Evolutionary conservation across 148 eudicot species (phyloP).

Genomic region (Polygonum maritimum): DNA sequence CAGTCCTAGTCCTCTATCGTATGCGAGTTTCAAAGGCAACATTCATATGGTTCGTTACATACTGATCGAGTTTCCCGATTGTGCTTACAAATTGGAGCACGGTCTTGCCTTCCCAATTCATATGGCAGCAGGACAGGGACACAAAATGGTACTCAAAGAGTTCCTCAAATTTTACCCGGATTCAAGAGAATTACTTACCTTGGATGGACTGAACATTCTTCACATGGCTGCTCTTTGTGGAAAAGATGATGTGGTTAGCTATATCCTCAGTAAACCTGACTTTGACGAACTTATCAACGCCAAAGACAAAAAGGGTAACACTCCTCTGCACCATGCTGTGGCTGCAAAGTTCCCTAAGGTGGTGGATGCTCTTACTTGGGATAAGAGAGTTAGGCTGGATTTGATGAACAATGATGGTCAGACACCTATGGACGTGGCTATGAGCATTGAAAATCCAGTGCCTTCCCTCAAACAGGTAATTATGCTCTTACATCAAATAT

Average conservation of each 20-base stretch:
- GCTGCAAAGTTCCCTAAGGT: constrained; percentile 13
- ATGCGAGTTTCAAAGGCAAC: not conserved
- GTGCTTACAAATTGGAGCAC: constrained; percentile 7
- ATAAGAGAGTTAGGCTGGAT: constrained; percentile 14
- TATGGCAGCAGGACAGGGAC: constrained; percentile 17
- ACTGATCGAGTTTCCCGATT: not conserved
- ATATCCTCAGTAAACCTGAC: constrained; percentile 12
- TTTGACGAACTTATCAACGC: constrained; percentile 15
- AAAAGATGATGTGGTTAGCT: constrained; percentile 13
- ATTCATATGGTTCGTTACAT: constrained; percentile 8
- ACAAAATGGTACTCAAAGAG: constrained; percentile 1
- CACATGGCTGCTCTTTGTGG: constrained; percentile 17
- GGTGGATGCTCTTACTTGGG: constrained; percentile 19
- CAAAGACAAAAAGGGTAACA: constrained; percentile 17
- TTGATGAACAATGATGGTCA: constrained; percentile 13
- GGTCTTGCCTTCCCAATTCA: constrained; percentile 19
- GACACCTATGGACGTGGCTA: constrained; percentile 24
- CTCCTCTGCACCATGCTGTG: constrained; percentile 23
- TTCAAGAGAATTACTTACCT: constrained; percentile 11
- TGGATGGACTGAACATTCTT: constrained; percentile 5
- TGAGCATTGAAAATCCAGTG: not conserved
- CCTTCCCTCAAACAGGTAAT: constrained; percentile 12
- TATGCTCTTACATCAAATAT: not conserved
- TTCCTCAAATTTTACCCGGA: constrained; percentile 11
- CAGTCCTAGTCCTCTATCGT: not conserved